phyloP scores from a whole-genome alignment of 805 yeast genomes.

The Lipomyces yamadae region DNA sequence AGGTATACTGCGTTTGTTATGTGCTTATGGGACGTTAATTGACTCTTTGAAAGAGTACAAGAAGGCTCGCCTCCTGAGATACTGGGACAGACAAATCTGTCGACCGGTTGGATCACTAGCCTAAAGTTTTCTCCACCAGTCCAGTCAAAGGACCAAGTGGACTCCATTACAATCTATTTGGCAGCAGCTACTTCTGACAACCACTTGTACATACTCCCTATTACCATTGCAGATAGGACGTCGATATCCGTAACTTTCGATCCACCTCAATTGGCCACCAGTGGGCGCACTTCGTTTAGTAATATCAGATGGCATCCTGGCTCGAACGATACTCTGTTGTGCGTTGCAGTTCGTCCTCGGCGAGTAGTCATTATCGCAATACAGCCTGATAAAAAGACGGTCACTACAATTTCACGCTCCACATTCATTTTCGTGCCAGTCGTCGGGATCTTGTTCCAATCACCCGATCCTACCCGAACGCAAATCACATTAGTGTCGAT shows the following conservation, averaged over 20 bases:
- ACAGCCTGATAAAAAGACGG: background rate
- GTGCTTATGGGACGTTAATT: background rate
- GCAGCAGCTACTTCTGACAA: slow-evolving; percentile 9
- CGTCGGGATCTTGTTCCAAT: background rate
- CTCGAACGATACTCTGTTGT: background rate
- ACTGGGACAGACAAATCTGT: background rate
- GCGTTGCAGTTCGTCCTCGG: slow-evolving; percentile 5
- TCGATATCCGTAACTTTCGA: background rate
- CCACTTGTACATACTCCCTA: background rate
- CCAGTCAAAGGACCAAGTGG: background rate
- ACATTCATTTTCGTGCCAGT: slow-evolving; percentile 5
- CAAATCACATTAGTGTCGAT: slow-evolving; percentile 1
- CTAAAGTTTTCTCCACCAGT: slow-evolving; percentile 27
- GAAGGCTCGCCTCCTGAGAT: slow-evolving; percentile 3
- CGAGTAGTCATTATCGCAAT: background rate
- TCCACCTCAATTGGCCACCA: background rate
- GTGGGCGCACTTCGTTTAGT: background rate
- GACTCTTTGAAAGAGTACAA: background rate
- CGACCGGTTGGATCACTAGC: slow-evolving; percentile 22
- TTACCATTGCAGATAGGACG: background rate
- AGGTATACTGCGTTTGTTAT: background rate
- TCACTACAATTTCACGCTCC: background rate
- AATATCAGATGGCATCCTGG: background rate
- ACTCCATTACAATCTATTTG: background rate
- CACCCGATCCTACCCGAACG: background rate